Conservation (phyloP, 1,139 yeast genomes). For the Pichia sorboxylosa region DNA sequence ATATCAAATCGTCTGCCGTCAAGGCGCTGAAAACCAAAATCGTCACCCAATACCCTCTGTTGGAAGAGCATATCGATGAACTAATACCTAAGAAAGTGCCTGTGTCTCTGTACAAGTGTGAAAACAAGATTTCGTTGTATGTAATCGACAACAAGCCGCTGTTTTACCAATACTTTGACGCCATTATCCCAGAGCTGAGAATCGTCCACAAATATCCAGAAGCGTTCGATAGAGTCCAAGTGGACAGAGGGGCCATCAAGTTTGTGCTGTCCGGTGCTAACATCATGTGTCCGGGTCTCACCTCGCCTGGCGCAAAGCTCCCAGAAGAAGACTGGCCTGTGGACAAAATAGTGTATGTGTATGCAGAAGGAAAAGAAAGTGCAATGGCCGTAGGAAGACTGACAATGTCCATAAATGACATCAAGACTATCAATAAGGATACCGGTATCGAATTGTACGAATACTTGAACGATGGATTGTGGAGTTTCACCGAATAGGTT, state of each 20-base stretch:
- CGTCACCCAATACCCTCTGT: conserved; percentile 56
- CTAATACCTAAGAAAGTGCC: conserved; percentile 89
- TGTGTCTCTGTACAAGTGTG: conserved; percentile 72
- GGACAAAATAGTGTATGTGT: conserved; percentile 65
- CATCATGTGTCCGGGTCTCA: conserved; percentile 95
- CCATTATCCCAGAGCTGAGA: conserved; percentile 63
- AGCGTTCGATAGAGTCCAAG: conserved; percentile 77
- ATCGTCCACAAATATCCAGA: conserved; percentile 76
- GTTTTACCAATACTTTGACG: conserved; percentile 77
- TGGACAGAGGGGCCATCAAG: conserved; percentile 94
- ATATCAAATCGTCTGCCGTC: conserved; percentile 86
- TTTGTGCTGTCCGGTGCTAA: conserved; percentile 91
- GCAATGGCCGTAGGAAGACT: conserved; percentile 86
- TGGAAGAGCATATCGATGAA: conserved; percentile 69
- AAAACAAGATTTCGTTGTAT: conserved; percentile 75
- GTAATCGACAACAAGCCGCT: conserved; percentile 63
- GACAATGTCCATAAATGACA: conserved; percentile 83
- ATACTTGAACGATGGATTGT: conserved; percentile 83
- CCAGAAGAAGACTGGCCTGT: conserved; percentile 61
- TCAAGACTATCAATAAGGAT: conserved; percentile 73
- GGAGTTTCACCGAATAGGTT: conserved; percentile 37
- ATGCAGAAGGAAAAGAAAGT: conserved; percentile 87
- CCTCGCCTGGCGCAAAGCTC: conserved; percentile 77
- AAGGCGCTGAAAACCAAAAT: conserved; percentile 69
- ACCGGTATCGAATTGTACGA: conserved; percentile 81